These are phyloP conservation scores for Lepidium sativum DNA, from an alignment of 345 rosid species.

Conservation along the genomic window DNA sequence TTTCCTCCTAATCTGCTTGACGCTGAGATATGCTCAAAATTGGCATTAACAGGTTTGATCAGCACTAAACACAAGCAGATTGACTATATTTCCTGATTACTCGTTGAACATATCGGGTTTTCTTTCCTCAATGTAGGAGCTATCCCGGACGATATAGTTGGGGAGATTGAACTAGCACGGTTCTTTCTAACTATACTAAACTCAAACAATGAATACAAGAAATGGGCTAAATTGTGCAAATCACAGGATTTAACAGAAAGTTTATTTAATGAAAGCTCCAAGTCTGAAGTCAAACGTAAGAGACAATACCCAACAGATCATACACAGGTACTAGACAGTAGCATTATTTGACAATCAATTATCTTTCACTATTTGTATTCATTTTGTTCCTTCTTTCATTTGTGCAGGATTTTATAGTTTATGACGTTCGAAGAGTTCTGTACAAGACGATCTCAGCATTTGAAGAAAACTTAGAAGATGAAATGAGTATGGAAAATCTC, in stretches of 20 bases:
- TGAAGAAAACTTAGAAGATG: constrained; percentile 27
- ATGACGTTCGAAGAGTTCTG: constrained; percentile 45
- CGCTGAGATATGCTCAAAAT: constrained; percentile 55
- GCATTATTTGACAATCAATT: background rate
- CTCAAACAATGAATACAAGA: constrained; percentile 48
- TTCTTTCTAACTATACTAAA: constrained; percentile 56
- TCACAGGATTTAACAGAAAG: constrained; percentile 19
- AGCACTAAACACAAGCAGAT: background rate
- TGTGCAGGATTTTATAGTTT: constrained; percentile 54
- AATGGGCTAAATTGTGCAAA: constrained; percentile 46
- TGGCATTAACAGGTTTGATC: constrained; percentile 66
- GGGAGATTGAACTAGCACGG: constrained; percentile 45
- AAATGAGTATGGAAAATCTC: constrained; percentile 34
- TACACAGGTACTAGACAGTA: constrained; percentile 47
- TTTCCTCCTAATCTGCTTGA: constrained; percentile 52
- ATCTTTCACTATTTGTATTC: background rate
- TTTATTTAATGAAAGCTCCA: constrained; percentile 7
- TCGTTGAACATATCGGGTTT: background rate
- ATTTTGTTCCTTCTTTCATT: background rate
- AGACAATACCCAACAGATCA: constrained; percentile 58
- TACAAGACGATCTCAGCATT: constrained; percentile 37
- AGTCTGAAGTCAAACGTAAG: constrained; percentile 21
- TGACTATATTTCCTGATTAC: background rate
- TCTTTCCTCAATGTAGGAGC: constrained; percentile 45
- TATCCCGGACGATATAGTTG: constrained; percentile 41